Percentiles rank a stretch among this genome's conserved stretches.
These are phyloP conservation scores for Myrica gale DNA, from an alignment of 306 rosid species.

Conservation along the genomic window DNA sequence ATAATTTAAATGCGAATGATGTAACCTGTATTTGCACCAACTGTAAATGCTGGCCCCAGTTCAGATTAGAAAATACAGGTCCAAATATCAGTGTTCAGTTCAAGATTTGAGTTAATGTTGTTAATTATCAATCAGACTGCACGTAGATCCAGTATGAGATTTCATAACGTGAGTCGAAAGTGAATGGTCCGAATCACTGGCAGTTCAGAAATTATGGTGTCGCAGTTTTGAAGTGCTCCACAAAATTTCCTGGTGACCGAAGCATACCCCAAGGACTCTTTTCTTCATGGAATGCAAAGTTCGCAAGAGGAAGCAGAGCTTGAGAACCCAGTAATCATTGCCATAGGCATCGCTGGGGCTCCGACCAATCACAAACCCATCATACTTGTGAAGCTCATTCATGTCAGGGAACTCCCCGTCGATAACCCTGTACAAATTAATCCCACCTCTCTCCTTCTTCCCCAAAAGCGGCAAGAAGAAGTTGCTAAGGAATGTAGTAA, in stretches of 20 bases:
- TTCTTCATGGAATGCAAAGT: constrained; percentile 57
- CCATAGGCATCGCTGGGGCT: constrained; percentile 63
- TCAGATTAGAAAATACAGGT: too few relatives aligned
- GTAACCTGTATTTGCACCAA: too few relatives aligned
- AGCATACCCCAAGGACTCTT: constrained; percentile 48
- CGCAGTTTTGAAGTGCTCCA: not conserved
- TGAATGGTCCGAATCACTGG: too few relatives aligned
- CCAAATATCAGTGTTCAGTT: too few relatives aligned
- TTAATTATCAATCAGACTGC: too few relatives aligned
- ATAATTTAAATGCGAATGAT: too few relatives aligned
- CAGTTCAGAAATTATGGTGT: too few relatives aligned
- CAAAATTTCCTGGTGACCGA: constrained; percentile 40
- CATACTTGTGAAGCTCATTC: constrained; percentile 41
- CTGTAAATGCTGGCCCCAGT: too few relatives aligned
- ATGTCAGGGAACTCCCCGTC: constrained; percentile 59
- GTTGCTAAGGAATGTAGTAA: too few relatives aligned
- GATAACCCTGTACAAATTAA: constrained; percentile 49
- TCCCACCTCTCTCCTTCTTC: constrained; percentile 69
- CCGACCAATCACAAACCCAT: constrained; percentile 61
- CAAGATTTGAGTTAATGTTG: too few relatives aligned
- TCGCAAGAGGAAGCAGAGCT: constrained; percentile 56
- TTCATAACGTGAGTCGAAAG: too few relatives aligned
- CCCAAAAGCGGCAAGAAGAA: constrained; percentile 45
- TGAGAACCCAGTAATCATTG: constrained; percentile 54
- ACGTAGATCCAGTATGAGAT: too few relatives aligned